Evolutionary conservation across 352 stramenopile species (phyloP).

Genomic region (Elongisporangium anandrum): DNA sequence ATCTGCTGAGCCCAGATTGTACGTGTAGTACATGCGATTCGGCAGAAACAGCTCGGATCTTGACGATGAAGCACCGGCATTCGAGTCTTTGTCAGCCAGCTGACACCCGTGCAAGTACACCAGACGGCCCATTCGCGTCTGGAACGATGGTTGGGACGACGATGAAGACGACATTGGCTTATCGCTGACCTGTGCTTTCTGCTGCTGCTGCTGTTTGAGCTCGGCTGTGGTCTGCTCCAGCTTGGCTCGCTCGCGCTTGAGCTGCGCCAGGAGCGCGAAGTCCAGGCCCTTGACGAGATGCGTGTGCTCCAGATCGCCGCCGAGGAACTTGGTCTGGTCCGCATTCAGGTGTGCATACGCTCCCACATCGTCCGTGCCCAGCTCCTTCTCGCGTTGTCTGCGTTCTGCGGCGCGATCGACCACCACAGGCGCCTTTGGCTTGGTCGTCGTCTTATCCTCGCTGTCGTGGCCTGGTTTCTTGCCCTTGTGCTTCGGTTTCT

Average conservation of each 20-base stretch:
- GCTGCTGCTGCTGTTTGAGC: slow-evolving; percentile 22
- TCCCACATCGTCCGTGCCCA: slow-evolving; percentile 44
- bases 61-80: background rate
- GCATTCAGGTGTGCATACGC: slow-evolving; percentile 48
- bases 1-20: slow-evolving; percentile 35
- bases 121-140: slow-evolving; percentile 47
- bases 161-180: slow-evolving; percentile 16
- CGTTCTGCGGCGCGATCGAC: slow-evolving; percentile 58
- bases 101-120: slow-evolving; percentile 68
- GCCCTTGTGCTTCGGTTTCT: slow-evolving; percentile 56
- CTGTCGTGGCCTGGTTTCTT: slow-evolving; percentile 27
- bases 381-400: slow-evolving; percentile 18
- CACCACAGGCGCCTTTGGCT: slow-evolving; percentile 32
- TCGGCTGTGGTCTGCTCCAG: slow-evolving; percentile 24
- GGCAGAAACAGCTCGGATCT: slow-evolving; percentile 73
- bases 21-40: slow-evolving; percentile 73
- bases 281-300: slow-evolving; percentile 90
- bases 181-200: slow-evolving; percentile 6
- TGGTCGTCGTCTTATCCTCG: slow-evolving; percentile 1
- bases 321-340: slow-evolving; percentile 83
- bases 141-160: slow-evolving; percentile 26
- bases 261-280: slow-evolving; percentile 79
- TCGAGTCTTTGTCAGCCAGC: background rate
- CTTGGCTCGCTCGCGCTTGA: slow-evolving; percentile 76
- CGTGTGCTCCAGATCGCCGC: slow-evolving; percentile 79